phyloP scores from a whole-genome alignment of 2,329 filamentous ascomycete genomes.

The Diaporthe humulicola region DNA sequence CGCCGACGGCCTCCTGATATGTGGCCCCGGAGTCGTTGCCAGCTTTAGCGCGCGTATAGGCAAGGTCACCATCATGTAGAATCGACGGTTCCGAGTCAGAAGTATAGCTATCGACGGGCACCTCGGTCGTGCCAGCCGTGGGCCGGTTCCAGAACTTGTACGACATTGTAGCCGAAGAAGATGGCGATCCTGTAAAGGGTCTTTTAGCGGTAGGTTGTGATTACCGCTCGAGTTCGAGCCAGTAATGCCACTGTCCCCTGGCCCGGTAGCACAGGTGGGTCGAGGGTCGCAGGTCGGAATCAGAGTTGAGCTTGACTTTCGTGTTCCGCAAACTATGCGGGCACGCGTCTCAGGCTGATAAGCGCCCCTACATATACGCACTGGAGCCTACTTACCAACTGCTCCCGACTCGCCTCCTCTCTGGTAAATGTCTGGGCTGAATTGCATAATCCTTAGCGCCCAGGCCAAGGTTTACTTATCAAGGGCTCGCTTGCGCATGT shows the following conservation, averaged over 20 bases:
- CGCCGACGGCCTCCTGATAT: slow-evolving; percentile 73
- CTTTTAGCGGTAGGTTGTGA: neutral
- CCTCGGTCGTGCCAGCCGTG: slow-evolving; percentile 8
- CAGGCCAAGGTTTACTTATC: slow-evolving; percentile 8
- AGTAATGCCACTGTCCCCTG: neutral
- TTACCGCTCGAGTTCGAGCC: neutral
- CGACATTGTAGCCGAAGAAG: slow-evolving; percentile 38
- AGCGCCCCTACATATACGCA: neutral
- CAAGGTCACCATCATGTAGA: slow-evolving; percentile 55
- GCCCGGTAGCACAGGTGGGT: neutral
- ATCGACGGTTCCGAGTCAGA: slow-evolving; percentile 47
- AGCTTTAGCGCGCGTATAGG: slow-evolving; percentile 53
- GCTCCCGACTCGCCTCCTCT: slow-evolving; percentile 1
- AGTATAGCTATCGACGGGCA: neutral
- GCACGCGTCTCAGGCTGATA: neutral
- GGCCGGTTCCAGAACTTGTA: slow-evolving; percentile 44
- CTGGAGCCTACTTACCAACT: slow-evolving; percentile 9
- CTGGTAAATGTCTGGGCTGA: slow-evolving; percentile 15
- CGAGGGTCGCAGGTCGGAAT: neutral
- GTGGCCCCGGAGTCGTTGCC: slow-evolving; percentile 54
- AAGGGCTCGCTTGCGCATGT: slow-evolving; percentile 17
- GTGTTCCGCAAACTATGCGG: neutral
- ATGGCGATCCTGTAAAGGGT: neutral
- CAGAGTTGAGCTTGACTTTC: neutral
- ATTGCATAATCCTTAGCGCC: slow-evolving; percentile 31